Conservation (phyloP, 805 yeast genomes). For the Ogataea saltuana region DNA sequence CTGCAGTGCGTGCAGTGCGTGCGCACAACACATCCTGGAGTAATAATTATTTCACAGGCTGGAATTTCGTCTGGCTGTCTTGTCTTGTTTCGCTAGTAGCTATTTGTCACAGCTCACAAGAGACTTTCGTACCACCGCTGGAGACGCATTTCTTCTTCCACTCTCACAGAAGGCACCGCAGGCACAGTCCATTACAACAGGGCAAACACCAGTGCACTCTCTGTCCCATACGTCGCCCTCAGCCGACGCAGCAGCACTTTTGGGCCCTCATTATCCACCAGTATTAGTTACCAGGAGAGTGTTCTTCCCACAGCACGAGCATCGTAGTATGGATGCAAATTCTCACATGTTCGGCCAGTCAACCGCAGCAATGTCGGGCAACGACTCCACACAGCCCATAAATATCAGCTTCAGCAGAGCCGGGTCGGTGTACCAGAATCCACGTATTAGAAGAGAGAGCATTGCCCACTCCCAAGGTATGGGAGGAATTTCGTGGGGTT, state of each 20-base stretch:
- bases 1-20: not conserved
- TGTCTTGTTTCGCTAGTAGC: not conserved
- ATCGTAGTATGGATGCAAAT: slow-evolving; percentile 9
- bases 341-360: slow-evolving; percentile 31
- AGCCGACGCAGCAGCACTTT: too few relatives aligned
- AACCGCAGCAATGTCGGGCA: slow-evolving; percentile 35
- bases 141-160: too few relatives aligned
- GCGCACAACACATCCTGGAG: not conserved
- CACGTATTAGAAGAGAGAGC: slow-evolving; percentile 79
- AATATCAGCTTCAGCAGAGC: slow-evolving; percentile 39
- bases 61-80: slow-evolving; percentile 7
- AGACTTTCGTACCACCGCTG: too few relatives aligned
- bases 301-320: not conserved
- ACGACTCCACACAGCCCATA: slow-evolving; percentile 39
- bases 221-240: too few relatives aligned
- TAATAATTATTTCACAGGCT: not conserved
- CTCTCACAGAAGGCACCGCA: too few relatives aligned
- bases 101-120: too few relatives aligned
- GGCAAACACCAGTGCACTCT: too few relatives aligned
- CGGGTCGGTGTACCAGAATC: slow-evolving; percentile 41
- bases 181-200: too few relatives aligned
- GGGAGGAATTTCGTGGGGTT: slow-evolving; percentile 98
- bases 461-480: slow-evolving; percentile 96
- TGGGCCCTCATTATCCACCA: too few relatives aligned
- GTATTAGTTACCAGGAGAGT: too few relatives aligned